Percentiles rank a stretch among this genome's conserved stretches.
Evolutionary conservation across 768 basidiomycete genomes (phyloP).

Genomic region (Collybia sp.): DNA sequence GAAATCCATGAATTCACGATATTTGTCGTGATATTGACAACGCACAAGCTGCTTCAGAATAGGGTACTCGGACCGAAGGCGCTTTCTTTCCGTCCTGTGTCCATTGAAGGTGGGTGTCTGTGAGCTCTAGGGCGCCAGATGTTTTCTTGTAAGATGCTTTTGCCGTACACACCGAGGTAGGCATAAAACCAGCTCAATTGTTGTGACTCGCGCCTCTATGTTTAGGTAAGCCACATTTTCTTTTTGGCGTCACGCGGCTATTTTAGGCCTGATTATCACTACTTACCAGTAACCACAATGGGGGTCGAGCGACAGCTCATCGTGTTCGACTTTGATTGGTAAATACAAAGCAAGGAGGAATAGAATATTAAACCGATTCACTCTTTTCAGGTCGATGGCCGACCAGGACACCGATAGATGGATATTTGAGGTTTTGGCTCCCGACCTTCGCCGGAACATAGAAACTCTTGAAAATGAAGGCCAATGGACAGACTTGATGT

Average conservation of each 20-base stretch:
- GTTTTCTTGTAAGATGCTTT: conserved; percentile 85
- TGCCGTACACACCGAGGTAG: conserved; percentile 64
- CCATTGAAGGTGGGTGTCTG: conserved; percentile 72
- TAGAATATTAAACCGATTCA: conserved; percentile 4
- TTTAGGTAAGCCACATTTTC: conserved; percentile 18
- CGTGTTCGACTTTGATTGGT: conserved; percentile 98
- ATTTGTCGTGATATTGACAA: conserved; percentile 3
- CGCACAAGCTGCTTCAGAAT: conserved; percentile 56
- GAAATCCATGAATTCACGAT: conserved; percentile 10
- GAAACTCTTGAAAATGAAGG: conserved; percentile 52
- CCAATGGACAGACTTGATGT: conserved; percentile 98
- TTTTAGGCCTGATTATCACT: conserved; percentile 1
- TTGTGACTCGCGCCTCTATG: conserved; percentile 5
- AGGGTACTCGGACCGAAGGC: conserved; percentile 59
- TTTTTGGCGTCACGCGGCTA: background rate
- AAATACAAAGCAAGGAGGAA: conserved; percentile 7
- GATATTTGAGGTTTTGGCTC: conserved; percentile 84
- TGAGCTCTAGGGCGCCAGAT: conserved; percentile 71
- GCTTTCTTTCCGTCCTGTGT: conserved; percentile 65
- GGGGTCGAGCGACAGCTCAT: conserved; percentile 59
- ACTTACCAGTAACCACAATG: conserved; percentile 15
- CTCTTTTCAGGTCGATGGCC: conserved; percentile 64
- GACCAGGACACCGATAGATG: conserved; percentile 98
- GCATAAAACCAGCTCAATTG: conserved; percentile 38
- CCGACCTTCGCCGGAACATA: conserved; percentile 80